Percentiles rank a stretch among this genome's conserved stretches.
These are phyloP conservation scores for Epichloe sibirici DNA, from an alignment of 2,329 filamentous ascomycete genomes.

Conservation along the genomic window DNA sequence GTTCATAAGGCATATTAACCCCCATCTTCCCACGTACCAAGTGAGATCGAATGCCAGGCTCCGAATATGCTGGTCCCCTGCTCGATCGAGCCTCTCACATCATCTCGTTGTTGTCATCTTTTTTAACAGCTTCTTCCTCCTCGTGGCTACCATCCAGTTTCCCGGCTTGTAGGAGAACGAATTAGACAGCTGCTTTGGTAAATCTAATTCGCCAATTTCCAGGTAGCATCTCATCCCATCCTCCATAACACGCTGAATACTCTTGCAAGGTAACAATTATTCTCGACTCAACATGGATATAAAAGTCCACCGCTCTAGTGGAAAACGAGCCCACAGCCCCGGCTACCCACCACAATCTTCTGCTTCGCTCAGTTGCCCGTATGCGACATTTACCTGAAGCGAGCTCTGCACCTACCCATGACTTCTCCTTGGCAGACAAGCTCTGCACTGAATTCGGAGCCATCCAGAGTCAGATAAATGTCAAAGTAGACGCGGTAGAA, in stretches of 20 bases:
- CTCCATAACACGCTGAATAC: background rate
- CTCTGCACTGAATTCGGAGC: slow-evolving; percentile 95
- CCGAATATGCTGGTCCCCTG: background rate
- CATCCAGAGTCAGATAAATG: slow-evolving; percentile 86
- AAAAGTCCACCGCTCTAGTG: background rate
- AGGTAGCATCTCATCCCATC: background rate
- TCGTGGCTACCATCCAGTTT: background rate
- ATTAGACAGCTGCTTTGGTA: background rate
- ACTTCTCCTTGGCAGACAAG: slow-evolving; percentile 98
- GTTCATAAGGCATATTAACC: background rate
- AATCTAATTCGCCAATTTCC: background rate
- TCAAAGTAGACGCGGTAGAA: slow-evolving; percentile 79
- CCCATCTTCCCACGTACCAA: background rate
- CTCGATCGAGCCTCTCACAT: background rate
- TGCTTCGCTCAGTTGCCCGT: background rate
- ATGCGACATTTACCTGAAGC: slow-evolving; percentile 51
- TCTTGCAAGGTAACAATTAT: slow-evolving; percentile 2
- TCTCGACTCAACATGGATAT: background rate
- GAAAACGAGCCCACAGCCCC: background rate
- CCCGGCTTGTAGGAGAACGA: background rate
- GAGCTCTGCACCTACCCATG: slow-evolving; percentile 90
- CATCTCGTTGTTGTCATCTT: background rate
- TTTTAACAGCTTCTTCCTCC: background rate
- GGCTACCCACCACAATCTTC: background rate
- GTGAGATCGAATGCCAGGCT: background rate